Conservation (phyloP, 345 rosid genomes). For the Euphorbia pulcherrima region DNA sequence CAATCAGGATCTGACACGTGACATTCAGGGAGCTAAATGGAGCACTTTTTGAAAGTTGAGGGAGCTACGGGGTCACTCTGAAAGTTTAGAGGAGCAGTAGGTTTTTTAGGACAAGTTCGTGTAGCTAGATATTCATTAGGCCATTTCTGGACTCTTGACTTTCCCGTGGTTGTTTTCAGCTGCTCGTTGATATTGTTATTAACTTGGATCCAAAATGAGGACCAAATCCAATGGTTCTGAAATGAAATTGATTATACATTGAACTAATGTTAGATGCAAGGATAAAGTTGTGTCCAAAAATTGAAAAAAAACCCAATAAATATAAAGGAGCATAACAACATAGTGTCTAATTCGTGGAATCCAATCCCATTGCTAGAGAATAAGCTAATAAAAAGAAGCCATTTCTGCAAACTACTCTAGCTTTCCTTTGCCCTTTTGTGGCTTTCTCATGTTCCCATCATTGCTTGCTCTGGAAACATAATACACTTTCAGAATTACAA, state of each 20-base stretch:
- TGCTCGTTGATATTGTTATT: not conserved
- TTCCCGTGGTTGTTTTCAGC: no score
- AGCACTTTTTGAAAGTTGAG: no score
- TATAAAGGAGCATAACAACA: conserved; percentile 19
- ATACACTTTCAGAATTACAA: not conserved
- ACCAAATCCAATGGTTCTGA: not conserved
- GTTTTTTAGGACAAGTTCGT: no score
- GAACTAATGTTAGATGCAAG: conserved; percentile 9
- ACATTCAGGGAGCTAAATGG: no score
- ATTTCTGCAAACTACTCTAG: conserved; percentile 17
- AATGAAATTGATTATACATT: conserved; percentile 5
- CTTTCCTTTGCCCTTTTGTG: conserved; percentile 14
- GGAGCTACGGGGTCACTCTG: no score
- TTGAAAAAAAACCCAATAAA: not conserved
- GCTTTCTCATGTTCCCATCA: conserved; percentile 25
- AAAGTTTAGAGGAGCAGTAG: no score
- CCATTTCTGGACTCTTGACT: no score
- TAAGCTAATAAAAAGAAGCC: conserved; percentile 20
- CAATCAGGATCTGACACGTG: no score
- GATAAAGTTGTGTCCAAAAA: not conserved
- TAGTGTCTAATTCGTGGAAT: conserved; percentile 23
- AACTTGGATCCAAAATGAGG: not conserved
- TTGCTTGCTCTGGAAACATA: conserved; percentile 28
- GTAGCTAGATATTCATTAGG: no score
- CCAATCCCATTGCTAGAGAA: conserved; percentile 25